Evolutionary conservation across 257 asterid species (phyloP), one percentile per base, ranked within the genome.

Genomic region (Fraxinus americana): DNA sequence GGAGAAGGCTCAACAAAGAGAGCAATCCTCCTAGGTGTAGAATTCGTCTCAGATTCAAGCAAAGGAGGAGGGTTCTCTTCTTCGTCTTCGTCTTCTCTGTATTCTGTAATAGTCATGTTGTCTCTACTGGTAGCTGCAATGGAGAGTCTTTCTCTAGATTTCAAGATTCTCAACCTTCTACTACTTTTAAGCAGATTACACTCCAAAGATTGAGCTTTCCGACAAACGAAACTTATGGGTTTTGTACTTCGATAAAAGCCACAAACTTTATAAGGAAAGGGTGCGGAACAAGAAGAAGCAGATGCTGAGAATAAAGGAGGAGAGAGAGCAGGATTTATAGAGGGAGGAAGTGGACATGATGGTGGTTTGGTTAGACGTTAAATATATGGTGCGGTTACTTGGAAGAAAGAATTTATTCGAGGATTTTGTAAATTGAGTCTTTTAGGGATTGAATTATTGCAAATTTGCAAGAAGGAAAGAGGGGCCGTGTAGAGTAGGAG

Each of bases 1-100:
- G 99, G 99, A 78, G 99, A 96, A 14, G 99, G 99, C 89, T 96
- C 99, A 75, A 96, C 97, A 82, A 93, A 96, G 35, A 96, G 93
- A 81, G 94, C 99, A 84, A 96, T 96, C 69, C 99, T 97, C 80
- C 91, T 86, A 30, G 98, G 97, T 79, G 77, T 89, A 12, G 95
- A 84, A 83, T 67, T 77, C 70, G 82, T 80, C 87, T 92, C 97
- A 57, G 89, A 77, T 39, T 89, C 98, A 82, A 91, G 57, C 81
- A 81, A 63, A 29, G 88, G 90, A 77, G 96, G 91, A 67, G 96
- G 87, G 11, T 71, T 85, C 61, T 91, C 97, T 78, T 84, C 88
- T 45, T 87, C 94, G 25, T 85, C 89, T 30, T 32, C 34, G 67
- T 86, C 97, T 19, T 82, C 88, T 48, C 69, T 78, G 25, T 67